Conservation (phyloP, 495 filamentous ascomycete genomes). For the Penicillium longicatenatum region DNA sequence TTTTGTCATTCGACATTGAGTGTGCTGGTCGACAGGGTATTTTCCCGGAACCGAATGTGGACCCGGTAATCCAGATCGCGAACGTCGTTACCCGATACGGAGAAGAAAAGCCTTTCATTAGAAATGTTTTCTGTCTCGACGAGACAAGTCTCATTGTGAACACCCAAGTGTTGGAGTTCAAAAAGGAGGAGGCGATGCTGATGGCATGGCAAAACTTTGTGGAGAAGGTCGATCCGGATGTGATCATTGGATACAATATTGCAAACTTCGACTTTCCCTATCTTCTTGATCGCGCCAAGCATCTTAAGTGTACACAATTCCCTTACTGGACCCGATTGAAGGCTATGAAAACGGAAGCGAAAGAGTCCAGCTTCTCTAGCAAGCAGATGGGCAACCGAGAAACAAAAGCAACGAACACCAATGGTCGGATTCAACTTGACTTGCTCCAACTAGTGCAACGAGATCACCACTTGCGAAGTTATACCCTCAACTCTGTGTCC, state of each 20-base stretch:
- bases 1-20: slow-evolving; percentile 97
- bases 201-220: slow-evolving; percentile 87
- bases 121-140: slow-evolving; percentile 94
- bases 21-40: slow-evolving; percentile 97
- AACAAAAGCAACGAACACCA: slow-evolving; percentile 90
- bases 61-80: slow-evolving; percentile 98
- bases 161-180: slow-evolving; percentile 84
- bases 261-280: slow-evolving; percentile 99
- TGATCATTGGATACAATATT: slow-evolving; percentile 99
- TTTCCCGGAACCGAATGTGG: slow-evolving; percentile 87
- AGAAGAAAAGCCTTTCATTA: slow-evolving; percentile 91
- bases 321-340: slow-evolving; percentile 82
- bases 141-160: slow-evolving; percentile 91
- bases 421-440: slow-evolving; percentile 91
- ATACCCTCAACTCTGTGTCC: slow-evolving; percentile 95
- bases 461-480: slow-evolving; percentile 92
- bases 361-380: slow-evolving; percentile 84
- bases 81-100: slow-evolving; percentile 97
- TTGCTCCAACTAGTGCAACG: slow-evolving; percentile 90
- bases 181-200: slow-evolving; percentile 82
- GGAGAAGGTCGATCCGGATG: slow-evolving; percentile 88
- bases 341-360: slow-evolving; percentile 63
- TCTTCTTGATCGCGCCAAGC: slow-evolving; percentile 82
- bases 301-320: slow-evolving; percentile 75
- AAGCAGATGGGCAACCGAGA: slow-evolving; percentile 99